Conservation (phyloP, 148 eudicot species). For the Persicaria tinctoria region DNA sequence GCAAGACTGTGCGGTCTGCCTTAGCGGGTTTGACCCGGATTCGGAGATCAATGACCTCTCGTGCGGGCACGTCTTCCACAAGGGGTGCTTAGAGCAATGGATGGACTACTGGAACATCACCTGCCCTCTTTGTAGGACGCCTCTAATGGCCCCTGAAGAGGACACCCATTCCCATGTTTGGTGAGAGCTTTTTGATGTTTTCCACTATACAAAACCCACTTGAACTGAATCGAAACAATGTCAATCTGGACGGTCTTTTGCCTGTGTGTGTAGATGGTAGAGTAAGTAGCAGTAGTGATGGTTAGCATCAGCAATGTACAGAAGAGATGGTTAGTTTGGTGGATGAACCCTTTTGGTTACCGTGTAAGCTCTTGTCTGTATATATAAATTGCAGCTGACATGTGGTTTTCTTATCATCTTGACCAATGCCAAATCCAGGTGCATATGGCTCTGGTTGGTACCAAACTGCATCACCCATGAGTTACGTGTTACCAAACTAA, state of each 20-base stretch:
- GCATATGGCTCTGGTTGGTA: too few species aligned
- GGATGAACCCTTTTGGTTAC: constrained; percentile 8
- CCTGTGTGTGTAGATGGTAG: constrained; percentile 7
- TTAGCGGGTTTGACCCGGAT: constrained; percentile 31
- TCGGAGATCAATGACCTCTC: constrained; percentile 37
- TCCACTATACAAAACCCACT: too few species aligned
- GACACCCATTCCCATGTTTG: constrained; percentile 13
- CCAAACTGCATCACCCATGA: too few species aligned
- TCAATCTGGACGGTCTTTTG: not conserved
- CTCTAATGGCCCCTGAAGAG: constrained; percentile 27
- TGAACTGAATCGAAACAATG: not conserved
- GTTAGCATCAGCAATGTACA: constrained; percentile 9
- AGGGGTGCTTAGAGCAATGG: constrained; percentile 44
- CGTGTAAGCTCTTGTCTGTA: constrained; percentile 5
- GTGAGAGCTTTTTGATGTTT: not conserved
- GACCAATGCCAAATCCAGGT: not conserved
- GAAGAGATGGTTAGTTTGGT: constrained; percentile 8
- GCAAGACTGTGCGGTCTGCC: constrained; percentile 50
- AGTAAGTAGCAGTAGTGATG: not conserved
- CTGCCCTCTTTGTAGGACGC: constrained; percentile 55
- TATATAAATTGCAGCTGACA: constrained; percentile 2
- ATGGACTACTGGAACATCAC: constrained; percentile 38
- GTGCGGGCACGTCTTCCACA: constrained; percentile 46
- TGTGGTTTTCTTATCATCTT: not conserved
- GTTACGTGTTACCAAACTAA: too few species aligned